phyloP scores from a whole-genome alignment of 371 early-diverging fungal species.

The Mucor plumbeus region DNA sequence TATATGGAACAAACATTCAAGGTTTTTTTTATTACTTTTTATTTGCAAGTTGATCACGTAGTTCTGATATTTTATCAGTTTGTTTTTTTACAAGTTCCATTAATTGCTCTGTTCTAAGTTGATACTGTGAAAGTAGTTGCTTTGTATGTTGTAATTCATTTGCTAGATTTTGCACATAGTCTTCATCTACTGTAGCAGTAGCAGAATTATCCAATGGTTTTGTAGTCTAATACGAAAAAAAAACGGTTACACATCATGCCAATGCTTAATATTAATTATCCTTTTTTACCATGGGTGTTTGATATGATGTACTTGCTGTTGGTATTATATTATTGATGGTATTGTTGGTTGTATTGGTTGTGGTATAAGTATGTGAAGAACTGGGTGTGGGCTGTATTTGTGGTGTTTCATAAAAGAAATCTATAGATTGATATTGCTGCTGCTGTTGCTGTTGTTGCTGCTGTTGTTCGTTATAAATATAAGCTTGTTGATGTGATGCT shows the following conservation, averaged over 20 bases:
- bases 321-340: constrained; percentile 3
- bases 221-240: constrained; percentile 12
- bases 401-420: constrained; percentile 21
- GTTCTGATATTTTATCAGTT: constrained; percentile 31
- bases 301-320: constrained; percentile 10
- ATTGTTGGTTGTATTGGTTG: constrained; percentile 3
- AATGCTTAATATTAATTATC: neutral
- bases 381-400: constrained; percentile 13
- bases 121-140: constrained; percentile 29
- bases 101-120: constrained; percentile 31
- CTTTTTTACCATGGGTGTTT: constrained; percentile 21
- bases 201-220: neutral
- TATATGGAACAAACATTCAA: neutral
- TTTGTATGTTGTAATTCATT: constrained; percentile 32
- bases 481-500: neutral
- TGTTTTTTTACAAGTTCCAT: constrained; percentile 36
- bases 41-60: constrained; percentile 29
- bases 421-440: constrained; percentile 16
- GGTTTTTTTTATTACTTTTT: neutral
- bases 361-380: constrained; percentile 9
- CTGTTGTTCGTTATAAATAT: constrained; percentile 3
- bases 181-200: constrained; percentile 16
- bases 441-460: neutral
- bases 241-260: constrained; percentile 1
- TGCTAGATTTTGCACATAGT: constrained; percentile 30